Evolutionary conservation across 371 early-diverging fungal genomes (phyloP).

Genomic region (Vairimorpha necatrix): DNA sequence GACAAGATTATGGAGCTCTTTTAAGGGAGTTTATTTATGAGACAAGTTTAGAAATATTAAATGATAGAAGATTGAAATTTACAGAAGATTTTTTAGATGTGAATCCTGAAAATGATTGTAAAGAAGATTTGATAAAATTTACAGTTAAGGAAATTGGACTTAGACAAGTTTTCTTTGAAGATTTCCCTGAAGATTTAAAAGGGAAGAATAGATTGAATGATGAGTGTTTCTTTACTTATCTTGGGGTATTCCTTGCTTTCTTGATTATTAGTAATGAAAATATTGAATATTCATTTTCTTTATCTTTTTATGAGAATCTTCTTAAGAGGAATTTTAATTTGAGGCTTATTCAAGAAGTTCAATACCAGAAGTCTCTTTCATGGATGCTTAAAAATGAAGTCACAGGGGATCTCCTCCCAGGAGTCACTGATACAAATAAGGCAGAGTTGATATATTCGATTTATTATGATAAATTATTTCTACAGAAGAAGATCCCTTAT

Average conservation of each 20-base stretch:
- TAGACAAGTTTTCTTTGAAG: background rate
- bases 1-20: slow-evolving; percentile 51
- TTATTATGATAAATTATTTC: background rate
- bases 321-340: slow-evolving; percentile 28
- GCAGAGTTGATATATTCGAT: slow-evolving; percentile 7
- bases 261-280: slow-evolving; percentile 1
- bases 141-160: background rate
- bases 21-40: slow-evolving; percentile 42
- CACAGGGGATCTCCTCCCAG: background rate
- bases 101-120: background rate
- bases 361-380: slow-evolving; percentile 15
- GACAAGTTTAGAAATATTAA: slow-evolving; percentile 14
- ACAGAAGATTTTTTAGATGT: slow-evolving; percentile 26
- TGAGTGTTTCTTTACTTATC: slow-evolving; percentile 30
- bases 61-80: slow-evolving; percentile 21
- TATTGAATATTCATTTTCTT: slow-evolving; percentile 26
- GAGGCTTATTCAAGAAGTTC: slow-evolving; percentile 36
- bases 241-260: slow-evolving; percentile 41
- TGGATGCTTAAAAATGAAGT: background rate
- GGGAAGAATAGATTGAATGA: slow-evolving; percentile 8
- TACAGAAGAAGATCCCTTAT: slow-evolving; percentile 14
- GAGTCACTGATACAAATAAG: background rate
- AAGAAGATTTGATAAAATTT: background rate
- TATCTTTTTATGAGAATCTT: slow-evolving; percentile 52
- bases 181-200: background rate